Evolutionary conservation across 1,284 basidiomycete genomes (phyloP), one percentile per base, ranked within the genome.

Genomic region (Bondarzewia mesenterica): DNA sequence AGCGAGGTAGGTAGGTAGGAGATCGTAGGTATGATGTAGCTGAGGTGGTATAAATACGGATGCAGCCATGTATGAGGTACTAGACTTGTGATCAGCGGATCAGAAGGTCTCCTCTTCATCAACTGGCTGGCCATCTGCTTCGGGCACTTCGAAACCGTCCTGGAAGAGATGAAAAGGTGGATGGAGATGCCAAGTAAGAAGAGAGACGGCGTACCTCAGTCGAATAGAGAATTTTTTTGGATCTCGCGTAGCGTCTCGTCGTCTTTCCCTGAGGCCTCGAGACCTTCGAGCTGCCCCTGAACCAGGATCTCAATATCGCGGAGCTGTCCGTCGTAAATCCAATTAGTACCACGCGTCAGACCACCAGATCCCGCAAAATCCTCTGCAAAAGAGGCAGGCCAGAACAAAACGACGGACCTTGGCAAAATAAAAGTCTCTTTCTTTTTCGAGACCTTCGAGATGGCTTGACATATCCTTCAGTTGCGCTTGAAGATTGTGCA

Each of bases 361-460:
- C n/a, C 5, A 32, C 10, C 12, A 32, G n/a, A 7, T n/a, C 7
- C 29, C n/a, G n/a, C n/a, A n/a, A n/a, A n/a, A n/a, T n/a, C n/a
- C 32, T 29, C 35, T 21, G 18, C 36, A 21, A 36, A 15, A 15
- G 22, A 21, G 18, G 3, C 12, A 37, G n/a, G n/a, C n/a, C 32
- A 35, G n/a, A 36, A 46, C 25, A 5, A 47, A 40, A 52, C 47
- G 42, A 60, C 77, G 45, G 55, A 89, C 90, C 82, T 98, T 99
- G 59, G 88, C 85, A 70, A 98, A 99, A 71, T 99, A 99, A 66
- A 99, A 99, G 66, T 98, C 94, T 39, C 94, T 74, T 71, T 98
- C 93, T 70, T 93, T 95, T 73, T 94, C 89, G 38, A 93, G 71
- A 1, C 89, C 89, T 63, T 94, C 93, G 54, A 96, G 74, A 59